Base-by-base conservation (phyloP, 768 basidiomycete genomes). In the Inosperma sp. region DNA sequence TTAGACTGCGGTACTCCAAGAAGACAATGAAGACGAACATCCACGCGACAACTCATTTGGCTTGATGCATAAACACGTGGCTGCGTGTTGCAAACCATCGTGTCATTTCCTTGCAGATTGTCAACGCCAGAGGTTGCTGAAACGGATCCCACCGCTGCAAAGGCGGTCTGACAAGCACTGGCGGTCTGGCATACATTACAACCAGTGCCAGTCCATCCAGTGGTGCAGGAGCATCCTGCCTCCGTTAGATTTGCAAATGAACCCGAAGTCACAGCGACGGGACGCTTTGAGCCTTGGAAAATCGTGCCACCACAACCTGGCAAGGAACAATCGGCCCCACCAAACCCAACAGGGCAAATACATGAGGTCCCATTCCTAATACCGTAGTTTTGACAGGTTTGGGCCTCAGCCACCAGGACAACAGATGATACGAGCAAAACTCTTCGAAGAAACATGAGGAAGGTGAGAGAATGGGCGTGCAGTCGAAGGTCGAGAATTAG, bases 41-140 rank as follows among this genome's bases (percentile, higher is more conserved):
- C 73, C 10, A 95, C 92, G 48, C 75, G 70, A 68, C 94, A 97
- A 55, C 88, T 88, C 75, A 94, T 82, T 64, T 93, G 82, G 3
- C 89, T 79, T 2, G 86, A 77, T 1, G 92, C 83, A 59, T 78
- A 95, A 7, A 93, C 87, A 41, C 74, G 72, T 0, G 91, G 77
- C 7, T 74, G 58, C 9, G 77, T 78, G 58, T 82, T 91, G 69
- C 93, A 95, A 2, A 80, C 76, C 56, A 94, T 62, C 3, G 84
- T 84, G n/a, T 75, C 65, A 55, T 93, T 64, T 50, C 54, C 59
- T 40, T 49, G 61, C 26, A 52, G 48, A 26, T 59, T 68, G 17
- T 54, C 52, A 13, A 68, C 54, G 10, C 65, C 56, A 8, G 64
- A 48, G n/a, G 63, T 56, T 2, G 70, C 64, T 4, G 71, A 56